Conservation (phyloP, 768 basidiomycete genomes). For the Amanita thiersii region DNA sequence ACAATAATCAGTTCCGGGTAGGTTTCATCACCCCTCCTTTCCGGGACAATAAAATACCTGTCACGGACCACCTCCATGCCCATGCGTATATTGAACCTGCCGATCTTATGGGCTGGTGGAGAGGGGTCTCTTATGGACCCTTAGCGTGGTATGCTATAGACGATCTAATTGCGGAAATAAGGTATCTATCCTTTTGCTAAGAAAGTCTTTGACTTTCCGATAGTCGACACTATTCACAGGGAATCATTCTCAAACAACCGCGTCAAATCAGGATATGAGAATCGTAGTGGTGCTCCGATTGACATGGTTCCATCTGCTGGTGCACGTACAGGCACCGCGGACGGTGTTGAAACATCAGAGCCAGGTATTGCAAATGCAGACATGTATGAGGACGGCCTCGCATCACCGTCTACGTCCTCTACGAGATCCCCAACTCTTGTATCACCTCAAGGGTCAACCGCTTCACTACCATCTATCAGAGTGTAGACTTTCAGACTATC, state of each 20-base stretch:
- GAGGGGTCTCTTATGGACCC: constrained; percentile 56
- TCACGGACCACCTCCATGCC: constrained; percentile 72
- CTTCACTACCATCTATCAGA: constrained; percentile 30
- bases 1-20: constrained; percentile 42
- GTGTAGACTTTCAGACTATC: constrained; percentile 20
- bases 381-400: constrained; percentile 35
- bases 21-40: constrained; percentile 78
- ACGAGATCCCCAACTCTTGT: constrained; percentile 18
- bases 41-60: constrained; percentile 69
- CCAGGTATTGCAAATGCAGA: constrained; percentile 36
- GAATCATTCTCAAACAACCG: constrained; percentile 80
- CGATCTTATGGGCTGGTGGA: constrained; percentile 68
- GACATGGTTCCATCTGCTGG: constrained; percentile 69
- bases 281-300: constrained; percentile 55
- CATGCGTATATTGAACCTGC: constrained; percentile 65
- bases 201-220: constrained; percentile 3
- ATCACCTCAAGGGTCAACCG: constrained; percentile 20
- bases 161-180: constrained; percentile 75
- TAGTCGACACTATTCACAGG: constrained; percentile 28
- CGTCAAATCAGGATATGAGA: constrained; percentile 67
- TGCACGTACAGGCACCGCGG: constrained; percentile 52
- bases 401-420: constrained; percentile 17
- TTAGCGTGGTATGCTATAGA: constrained; percentile 72
- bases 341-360: constrained; percentile 56
- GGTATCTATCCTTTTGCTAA: constrained; percentile 32